Base-by-base conservation (phyloP, 345 rosid genomes). In the Hibiscus mutabilis region DNA sequence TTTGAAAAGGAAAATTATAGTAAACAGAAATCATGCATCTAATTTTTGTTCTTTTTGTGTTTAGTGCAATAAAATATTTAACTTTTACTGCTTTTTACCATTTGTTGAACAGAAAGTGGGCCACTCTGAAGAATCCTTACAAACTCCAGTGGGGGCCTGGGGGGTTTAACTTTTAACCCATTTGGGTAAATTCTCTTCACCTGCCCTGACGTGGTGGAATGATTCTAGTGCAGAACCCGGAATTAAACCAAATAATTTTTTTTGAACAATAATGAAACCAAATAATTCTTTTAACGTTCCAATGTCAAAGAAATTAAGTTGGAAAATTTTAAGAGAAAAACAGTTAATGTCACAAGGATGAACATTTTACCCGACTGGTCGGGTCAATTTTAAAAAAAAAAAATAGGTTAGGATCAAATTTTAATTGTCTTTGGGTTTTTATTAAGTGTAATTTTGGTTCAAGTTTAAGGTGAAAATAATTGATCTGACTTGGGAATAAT, bases 21-120 rank as follows among this genome's bases (percentile, higher is more conserved):
- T 29, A 19, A 61, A 60, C 12, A 27, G 46, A 19, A 70, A 70
- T 49, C 60, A 72, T 72, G 68, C 59, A 72, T 70, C n/a, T 18
- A 68, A 10, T 52, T 52, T 8, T 68, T 65, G 72, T 68, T 52
- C 47, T 52, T 52, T 47, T 68, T 64, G 29, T 40, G 46, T 16
- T 64, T 12, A 37, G 33, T n/a, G 69, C 52, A 65, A 65, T 44
- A 14, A 44, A 65, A 14, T 42, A 0, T 18, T 49, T 2, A 49
- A 67, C 70, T 42, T 66, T 65, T 42, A 46, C 21, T 15, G 14
- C 35, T 42, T 66, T 46, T 15, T n/a, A 66, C 19, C 31, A 66
- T 44, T 44, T 33, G 6, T 44, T 12, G 55, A 44, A 44, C 52
- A 6, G 27, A 67, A 67, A 49, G 57, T 25, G 70, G 13, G 53